Conservation (phyloP, 306 rosid genomes). For the Quercus berberidifolia region DNA sequence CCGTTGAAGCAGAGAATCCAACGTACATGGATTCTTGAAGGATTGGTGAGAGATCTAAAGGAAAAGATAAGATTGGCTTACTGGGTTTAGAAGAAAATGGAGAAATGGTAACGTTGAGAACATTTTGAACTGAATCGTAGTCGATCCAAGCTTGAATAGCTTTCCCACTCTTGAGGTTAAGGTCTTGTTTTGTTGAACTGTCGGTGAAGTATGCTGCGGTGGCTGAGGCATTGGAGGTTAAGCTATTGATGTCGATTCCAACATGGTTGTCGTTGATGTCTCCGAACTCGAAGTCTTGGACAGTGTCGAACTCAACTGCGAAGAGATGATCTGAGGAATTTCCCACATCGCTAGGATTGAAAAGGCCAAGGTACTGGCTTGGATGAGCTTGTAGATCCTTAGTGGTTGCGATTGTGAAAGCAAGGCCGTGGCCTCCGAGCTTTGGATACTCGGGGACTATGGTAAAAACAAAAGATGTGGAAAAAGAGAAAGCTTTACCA, state of each 20-base stretch:
- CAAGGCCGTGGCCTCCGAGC: conserved; percentile 88
- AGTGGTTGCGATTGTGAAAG: conserved; percentile 57
- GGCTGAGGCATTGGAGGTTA: conserved; percentile 50
- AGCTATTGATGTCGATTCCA: conserved; percentile 63
- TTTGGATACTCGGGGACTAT: conserved; percentile 74
- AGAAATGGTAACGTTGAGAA: conserved; percentile 54
- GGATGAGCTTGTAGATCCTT: conserved; percentile 55
- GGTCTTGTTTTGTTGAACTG: conserved; percentile 18
- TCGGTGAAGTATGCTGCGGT: conserved; percentile 44
- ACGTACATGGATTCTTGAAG: conserved; percentile 62
- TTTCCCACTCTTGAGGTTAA: conserved; percentile 56
- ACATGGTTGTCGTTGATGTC: conserved; percentile 83
- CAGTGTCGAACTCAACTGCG: conserved; percentile 84
- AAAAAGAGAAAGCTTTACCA: conserved; percentile 65
- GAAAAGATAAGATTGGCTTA: conserved; percentile 45
- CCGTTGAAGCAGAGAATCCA: conserved; percentile 89
- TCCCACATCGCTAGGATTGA: conserved; percentile 52
- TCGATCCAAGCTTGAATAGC: conserved; percentile 72
- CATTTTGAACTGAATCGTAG: conserved; percentile 44
- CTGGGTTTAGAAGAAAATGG: conserved; percentile 54
- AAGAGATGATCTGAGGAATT: conserved; percentile 65
- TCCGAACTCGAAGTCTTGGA: conserved; percentile 79
- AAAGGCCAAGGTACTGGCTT: conserved; percentile 74
- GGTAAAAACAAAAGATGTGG: conserved; percentile 60
- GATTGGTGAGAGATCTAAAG: conserved; percentile 52